Evolutionary conservation across 2,329 filamentous ascomycete genomes (phyloP).

Genomic region (Fusarium sp.): DNA sequence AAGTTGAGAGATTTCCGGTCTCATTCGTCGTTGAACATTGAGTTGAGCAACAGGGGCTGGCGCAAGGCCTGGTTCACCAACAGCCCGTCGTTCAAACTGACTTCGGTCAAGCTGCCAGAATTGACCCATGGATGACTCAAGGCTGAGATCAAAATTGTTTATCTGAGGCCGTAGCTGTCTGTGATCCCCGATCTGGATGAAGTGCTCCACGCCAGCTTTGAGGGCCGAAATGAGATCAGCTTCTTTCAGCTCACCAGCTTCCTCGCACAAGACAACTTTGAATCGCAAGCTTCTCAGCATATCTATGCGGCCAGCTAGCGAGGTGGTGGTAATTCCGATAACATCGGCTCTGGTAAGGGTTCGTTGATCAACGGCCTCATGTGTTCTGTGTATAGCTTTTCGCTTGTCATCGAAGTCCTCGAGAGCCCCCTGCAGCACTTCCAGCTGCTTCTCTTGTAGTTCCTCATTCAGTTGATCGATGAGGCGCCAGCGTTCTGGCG

Average conservation of each 20-base stretch:
- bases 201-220: slow-evolving; percentile 67
- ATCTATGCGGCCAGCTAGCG: slow-evolving; percentile 64
- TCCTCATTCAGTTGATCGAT: background rate
- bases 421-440: background rate
- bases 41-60: slow-evolving; percentile 55
- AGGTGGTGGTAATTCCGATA: slow-evolving; percentile 69
- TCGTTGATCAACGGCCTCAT: slow-evolving; percentile 52
- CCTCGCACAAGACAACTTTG: slow-evolving; percentile 72
- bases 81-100: slow-evolving; percentile 47
- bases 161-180: slow-evolving; percentile 69
- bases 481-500: slow-evolving; percentile 9
- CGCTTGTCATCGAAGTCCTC: slow-evolving; percentile 3
- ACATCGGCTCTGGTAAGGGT: slow-evolving; percentile 56
- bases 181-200: slow-evolving; percentile 73
- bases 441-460: background rate
- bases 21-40: slow-evolving; percentile 73
- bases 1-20: slow-evolving; percentile 70
- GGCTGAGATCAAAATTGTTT: slow-evolving; percentile 62
- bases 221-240: slow-evolving; percentile 68
- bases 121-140: slow-evolving; percentile 28
- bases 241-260: slow-evolving; percentile 74
- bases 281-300: slow-evolving; percentile 58
- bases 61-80: slow-evolving; percentile 39
- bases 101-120: slow-evolving; percentile 56
- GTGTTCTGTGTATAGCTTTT: slow-evolving; percentile 6